Evolutionary conservation across 306 rosid species (phyloP), one percentile per base, ranked within the genome.

Genomic region (Urtica urens): DNA sequence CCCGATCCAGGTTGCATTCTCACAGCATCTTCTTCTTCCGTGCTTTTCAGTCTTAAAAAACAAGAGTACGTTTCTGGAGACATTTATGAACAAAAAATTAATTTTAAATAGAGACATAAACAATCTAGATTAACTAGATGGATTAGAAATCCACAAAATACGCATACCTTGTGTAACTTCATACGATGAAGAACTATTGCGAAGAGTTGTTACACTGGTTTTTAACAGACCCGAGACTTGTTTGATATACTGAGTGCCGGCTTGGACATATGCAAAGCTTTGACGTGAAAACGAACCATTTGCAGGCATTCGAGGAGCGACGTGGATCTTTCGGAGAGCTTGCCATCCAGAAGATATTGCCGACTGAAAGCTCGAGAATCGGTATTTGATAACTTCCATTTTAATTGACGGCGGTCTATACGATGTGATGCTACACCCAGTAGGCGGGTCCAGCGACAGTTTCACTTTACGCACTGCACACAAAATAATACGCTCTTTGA

Each of bases 141-240:
- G 8, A 10, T 9, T 18, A 18, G n/a, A 8, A 16, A 43, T 43
- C 22, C 7, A n/a, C 17, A 9, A 11, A 1, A 20, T 51, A n/a
- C 17, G 30, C 65, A 49, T 75, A 92, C 99, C 99, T 85, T 82
- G 99, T 56, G 73, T 94, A 55, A 49, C 79, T 55, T 92, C 99
- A 65, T 82, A 73, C 31, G 99, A 82, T 6, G 99, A 73, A 24
- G 99, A 72, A 66, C 71, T 86, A 63, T 48, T 82, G 38, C 99
- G 82, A 18, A 92, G 71, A 51, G 88, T 86, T 41, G 87, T 82
- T 35, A 78, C 99, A 27, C 99, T 81, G 56, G 72, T 74, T 80
- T 86, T 92, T 23, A 92, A 62, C 30, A 92, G 86, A 49, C 92
- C 92, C 38, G 99, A 85, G 38, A 92, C 96, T 55, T 92, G 99